A percentile compares a stretch with the other conserved stretches of the same genome.
phyloP scores from a whole-genome alignment of 148 eudicot genomes.

The Talinum fruticosum region DNA sequence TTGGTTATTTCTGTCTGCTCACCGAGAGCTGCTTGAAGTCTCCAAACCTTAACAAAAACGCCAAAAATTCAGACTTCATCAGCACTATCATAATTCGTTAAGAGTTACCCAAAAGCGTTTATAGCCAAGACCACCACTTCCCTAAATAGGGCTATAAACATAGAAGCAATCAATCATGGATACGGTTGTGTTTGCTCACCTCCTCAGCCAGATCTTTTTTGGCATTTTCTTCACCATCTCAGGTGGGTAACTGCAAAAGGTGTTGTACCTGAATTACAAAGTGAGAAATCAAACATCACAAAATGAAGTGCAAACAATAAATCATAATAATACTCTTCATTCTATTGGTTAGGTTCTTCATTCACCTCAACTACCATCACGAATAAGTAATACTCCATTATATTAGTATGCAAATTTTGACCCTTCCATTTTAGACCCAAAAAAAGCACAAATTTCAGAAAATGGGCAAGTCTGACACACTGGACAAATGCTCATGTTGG shows the following conservation, averaged over 20 bases:
- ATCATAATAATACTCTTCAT: neutral
- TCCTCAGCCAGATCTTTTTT: conserved; percentile 91
- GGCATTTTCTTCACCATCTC: conserved; percentile 95
- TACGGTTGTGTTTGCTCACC: conserved; percentile 39
- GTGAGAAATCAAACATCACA: conserved; percentile 14
- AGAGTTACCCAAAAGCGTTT: neutral
- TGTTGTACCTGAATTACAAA: conserved; percentile 58
- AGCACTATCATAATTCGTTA: neutral
- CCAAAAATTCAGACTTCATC: neutral
- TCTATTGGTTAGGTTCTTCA: neutral
- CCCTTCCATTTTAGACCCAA: too few relatives aligned
- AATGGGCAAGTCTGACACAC: too few relatives aligned
- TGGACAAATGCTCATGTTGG: too few relatives aligned
- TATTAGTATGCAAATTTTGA: too few relatives aligned
- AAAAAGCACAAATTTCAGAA: too few relatives aligned
- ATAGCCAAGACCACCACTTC: neutral
- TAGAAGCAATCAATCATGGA: neutral
- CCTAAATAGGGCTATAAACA: neutral
- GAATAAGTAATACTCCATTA: too few relatives aligned
- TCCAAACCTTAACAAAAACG: conserved; percentile 68
- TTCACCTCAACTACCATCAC: too few relatives aligned
- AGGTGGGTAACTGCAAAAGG: conserved; percentile 86
- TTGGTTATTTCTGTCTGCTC: conserved; percentile 92
- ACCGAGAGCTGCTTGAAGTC: conserved; percentile 97
- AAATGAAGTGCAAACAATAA: neutral